Evolutionary conservation across 768 basidiomycete genomes (phyloP), one percentile per base, ranked within the genome.

Genomic region (Lentinula detonsa): DNA sequence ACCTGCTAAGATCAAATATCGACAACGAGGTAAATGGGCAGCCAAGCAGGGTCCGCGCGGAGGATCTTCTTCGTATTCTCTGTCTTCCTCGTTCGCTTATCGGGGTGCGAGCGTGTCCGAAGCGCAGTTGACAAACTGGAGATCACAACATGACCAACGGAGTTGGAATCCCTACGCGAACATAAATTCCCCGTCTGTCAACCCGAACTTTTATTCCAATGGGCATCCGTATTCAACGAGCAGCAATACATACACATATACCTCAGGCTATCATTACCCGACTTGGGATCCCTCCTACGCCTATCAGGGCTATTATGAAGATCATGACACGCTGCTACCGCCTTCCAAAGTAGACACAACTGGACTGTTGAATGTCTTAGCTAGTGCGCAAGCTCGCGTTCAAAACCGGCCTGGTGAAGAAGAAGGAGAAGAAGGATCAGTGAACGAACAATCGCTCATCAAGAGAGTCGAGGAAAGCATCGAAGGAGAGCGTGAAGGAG

Each of bases 141-240:
- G 78, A n/a, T 67, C 11, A 9, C 72, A 77, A 59, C 73, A 75
- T 71, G 73, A 75, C n/a, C 78, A 85, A 64, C 73, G 83, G 69
- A 78, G 87, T 48, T 86, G 78, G 0, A 88, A 88, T 67, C 87
- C 85, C 33, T 90, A 91, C 67, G 62, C 90, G 11, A 84, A 88
- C 46, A 88, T 85, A 85, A 86, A 85, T 1, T 81, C 78, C 50
- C 74, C 69, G 4, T 76, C 74, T 13, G 77, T 72, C 8, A 76
- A 67, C 7, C 76, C 71, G 40, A 75, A 68, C 2, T 43, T 7
- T 3, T 43, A 43, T 43, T n/a, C 42, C 5, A 4, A n/a, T 43
- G 42, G 42, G 16, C 1, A 43, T 21, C 4, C 50, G 23, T 5
- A 39, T 33, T 3, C 7, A 4, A 4, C 28, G 28, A 33, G 73